Evolutionary conservation across 768 basidiomycete species (phyloP).

Genomic region (Mycena olivaceomarginata): DNA sequence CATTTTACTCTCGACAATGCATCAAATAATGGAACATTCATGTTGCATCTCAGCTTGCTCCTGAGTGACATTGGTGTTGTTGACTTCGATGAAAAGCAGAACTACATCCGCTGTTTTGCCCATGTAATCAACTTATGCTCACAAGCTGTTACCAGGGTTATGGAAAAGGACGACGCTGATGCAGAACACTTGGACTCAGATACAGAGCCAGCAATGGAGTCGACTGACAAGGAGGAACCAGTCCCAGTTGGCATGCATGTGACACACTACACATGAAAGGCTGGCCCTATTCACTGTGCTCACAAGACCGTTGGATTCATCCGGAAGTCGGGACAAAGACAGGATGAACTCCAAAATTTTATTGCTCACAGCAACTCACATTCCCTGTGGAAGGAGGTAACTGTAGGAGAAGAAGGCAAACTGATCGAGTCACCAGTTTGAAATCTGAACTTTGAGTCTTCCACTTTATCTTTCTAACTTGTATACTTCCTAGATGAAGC

Average conservation of each 20-base stretch:
- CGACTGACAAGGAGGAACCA: background rate
- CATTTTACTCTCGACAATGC: too few relatives aligned
- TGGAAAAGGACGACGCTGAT: constrained; percentile 13
- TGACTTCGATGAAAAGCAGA: too few relatives aligned
- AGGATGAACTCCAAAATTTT: background rate
- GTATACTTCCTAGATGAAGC: too few relatives aligned
- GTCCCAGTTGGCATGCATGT: background rate
- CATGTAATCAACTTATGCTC: constrained; percentile 1
- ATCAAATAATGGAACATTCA: too few relatives aligned
- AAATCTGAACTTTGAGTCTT: too few relatives aligned
- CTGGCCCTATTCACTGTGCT: background rate
- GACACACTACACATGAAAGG: background rate
- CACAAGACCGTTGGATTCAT: background rate
- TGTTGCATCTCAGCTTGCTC: too few relatives aligned
- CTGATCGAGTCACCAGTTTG: background rate
- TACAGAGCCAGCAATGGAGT: background rate
- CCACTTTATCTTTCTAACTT: background rate
- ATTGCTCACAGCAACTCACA: background rate
- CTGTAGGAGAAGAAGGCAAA: background rate
- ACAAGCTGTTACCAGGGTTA: constrained; percentile 8
- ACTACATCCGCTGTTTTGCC: background rate
- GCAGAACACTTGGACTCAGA: background rate
- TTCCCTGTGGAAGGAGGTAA: constrained; percentile 8
- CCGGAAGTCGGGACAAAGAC: background rate
- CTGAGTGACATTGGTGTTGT: too few relatives aligned